phyloP scores from a whole-genome alignment of 345 rosid species.

The Excoecaria cochinchinensis region DNA sequence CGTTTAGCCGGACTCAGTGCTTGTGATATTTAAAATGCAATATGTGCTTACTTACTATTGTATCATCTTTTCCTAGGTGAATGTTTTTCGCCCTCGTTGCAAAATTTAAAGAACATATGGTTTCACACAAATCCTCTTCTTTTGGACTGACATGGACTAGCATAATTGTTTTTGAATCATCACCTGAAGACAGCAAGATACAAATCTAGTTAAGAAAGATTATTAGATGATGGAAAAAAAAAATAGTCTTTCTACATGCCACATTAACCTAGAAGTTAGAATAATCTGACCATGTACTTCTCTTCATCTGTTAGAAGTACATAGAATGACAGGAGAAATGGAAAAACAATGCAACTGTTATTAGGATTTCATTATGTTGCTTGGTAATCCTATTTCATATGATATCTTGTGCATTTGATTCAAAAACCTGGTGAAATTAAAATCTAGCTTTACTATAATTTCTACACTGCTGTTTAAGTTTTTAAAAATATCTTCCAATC shows the following conservation, averaged over 20 bases:
- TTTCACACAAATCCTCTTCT: constrained; percentile 83
- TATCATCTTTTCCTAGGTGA: constrained; percentile 53
- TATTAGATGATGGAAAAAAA: neutral
- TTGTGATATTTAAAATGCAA: neutral
- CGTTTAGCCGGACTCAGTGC: neutral
- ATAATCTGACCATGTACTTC: neutral
- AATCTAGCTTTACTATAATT: neutral
- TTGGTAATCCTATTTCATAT: neutral
- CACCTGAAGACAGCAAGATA: constrained; percentile 40
- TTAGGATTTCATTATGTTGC: neutral
- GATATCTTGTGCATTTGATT: neutral
- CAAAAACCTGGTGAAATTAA: neutral
- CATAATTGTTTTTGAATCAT: constrained; percentile 81
- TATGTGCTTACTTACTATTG: constrained; percentile 43
- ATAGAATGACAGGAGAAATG: neutral
- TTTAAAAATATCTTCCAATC: neutral
- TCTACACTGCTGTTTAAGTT: neutral
- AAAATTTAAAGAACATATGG: constrained; percentile 71
- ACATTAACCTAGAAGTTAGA: neutral
- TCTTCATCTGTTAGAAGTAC: neutral
- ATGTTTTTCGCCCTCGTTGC: constrained; percentile 65
- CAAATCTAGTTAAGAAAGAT: neutral
- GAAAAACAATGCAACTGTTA: neutral
- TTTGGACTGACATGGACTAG: constrained; percentile 77
- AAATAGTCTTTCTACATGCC: neutral